Evolutionary conservation across 2,329 filamentous ascomycete genomes (phyloP).

Genomic region (Sclerotinia sclerotiorum): DNA sequence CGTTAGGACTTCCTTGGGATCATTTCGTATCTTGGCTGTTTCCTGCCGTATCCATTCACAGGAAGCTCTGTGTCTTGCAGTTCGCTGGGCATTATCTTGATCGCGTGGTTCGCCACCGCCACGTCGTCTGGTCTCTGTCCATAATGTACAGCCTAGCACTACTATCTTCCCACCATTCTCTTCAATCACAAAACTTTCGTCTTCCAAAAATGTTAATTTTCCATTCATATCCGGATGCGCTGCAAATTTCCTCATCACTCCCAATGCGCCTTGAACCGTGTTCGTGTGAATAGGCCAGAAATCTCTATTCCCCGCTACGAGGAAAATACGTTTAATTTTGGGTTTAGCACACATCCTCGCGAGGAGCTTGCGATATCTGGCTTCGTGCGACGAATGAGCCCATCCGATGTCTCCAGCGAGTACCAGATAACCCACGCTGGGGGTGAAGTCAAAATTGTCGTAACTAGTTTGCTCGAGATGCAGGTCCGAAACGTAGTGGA

Average conservation of each 20-base stretch:
- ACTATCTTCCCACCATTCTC: slow-evolving; percentile 3
- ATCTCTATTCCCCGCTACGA: slow-evolving; percentile 10
- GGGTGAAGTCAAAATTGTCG: not conserved
- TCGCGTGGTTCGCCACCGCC: not conserved
- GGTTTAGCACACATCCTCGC: slow-evolving; percentile 15
- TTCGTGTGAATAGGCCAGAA: not conserved
- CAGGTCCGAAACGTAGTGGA: slow-evolving; percentile 18
- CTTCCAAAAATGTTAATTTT: slow-evolving; percentile 10
- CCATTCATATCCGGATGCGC: not conserved
- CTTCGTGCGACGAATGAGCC: not conserved
- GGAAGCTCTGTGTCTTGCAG: not conserved
- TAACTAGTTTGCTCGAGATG: slow-evolving; percentile 14
- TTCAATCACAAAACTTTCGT: not conserved
- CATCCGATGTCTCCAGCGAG: slow-evolving; percentile 1
- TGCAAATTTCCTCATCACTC: not conserved
- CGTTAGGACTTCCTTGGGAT: not conserved
- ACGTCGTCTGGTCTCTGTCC: not conserved
- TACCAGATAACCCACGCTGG: not conserved
- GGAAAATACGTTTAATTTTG: not conserved
- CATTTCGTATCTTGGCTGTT: not conserved
- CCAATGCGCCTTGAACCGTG: not conserved
- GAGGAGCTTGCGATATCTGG: not conserved
- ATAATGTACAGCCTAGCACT: slow-evolving; percentile 4
- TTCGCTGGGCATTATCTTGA: not conserved
- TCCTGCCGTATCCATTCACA: not conserved